Percentiles rank a stretch among this genome's conserved stretches.
Evolutionary conservation across 2,329 filamentous ascomycete species (phyloP).

Genomic region (Microsporum ferrugineum): DNA sequence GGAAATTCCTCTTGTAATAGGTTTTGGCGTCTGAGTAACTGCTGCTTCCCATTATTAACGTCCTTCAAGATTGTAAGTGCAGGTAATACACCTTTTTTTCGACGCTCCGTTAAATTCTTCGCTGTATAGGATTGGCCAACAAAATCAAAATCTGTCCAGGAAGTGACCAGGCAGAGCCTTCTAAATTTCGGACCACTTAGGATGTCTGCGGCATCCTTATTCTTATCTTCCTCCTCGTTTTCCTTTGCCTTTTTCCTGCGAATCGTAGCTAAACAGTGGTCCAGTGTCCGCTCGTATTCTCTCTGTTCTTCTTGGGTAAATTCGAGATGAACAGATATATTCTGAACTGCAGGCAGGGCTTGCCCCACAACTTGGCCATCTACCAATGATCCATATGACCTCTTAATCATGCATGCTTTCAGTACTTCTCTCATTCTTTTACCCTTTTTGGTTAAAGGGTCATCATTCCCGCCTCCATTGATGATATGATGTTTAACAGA

Average conservation of each 20-base stretch:
- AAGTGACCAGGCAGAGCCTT: background rate
- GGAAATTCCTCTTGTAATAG: background rate
- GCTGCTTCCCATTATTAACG: background rate
- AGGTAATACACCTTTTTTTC: background rate
- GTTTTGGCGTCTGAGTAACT: background rate
- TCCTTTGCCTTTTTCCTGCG: background rate
- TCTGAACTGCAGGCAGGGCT: background rate
- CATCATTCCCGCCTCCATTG: background rate
- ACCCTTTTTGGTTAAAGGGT: background rate
- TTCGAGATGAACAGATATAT: background rate
- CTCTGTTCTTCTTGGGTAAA: background rate
- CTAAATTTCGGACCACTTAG: background rate
- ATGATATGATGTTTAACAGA: background rate
- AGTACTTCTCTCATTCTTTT: background rate
- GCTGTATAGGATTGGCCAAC: background rate
- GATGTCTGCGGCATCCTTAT: background rate
- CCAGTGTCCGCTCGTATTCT: background rate
- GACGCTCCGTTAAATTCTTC: background rate
- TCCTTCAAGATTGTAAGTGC: background rate
- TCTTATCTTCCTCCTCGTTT: background rate
- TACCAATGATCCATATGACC: background rate
- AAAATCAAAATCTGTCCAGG: background rate
- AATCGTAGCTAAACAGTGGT: background rate
- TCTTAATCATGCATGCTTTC: background rate
- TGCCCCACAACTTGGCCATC: background rate